Conservation (phyloP, 495 filamentous ascomycete genomes). For the Pyrenula aspistea region DNA sequence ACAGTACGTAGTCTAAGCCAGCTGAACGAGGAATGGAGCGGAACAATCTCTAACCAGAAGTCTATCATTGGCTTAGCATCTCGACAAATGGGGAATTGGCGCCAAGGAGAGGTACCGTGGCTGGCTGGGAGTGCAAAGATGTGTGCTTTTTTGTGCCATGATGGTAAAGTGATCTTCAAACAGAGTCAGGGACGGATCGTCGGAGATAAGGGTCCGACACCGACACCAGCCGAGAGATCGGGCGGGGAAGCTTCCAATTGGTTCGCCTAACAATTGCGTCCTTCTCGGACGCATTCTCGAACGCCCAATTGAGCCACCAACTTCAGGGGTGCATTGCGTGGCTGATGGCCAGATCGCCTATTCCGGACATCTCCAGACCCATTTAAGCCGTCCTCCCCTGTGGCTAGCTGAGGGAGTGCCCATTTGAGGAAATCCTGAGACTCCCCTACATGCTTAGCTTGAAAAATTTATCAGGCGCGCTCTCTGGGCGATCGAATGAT, state of each 20-base stretch:
- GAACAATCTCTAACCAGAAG: too few species aligned
- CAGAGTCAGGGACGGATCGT: not conserved
- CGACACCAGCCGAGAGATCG: not conserved
- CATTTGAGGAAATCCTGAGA: not conserved
- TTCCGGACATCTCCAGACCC: not conserved
- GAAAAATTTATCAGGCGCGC: too few species aligned
- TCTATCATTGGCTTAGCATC: too few species aligned
- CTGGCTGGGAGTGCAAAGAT: not conserved
- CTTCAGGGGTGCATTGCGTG: not conserved
- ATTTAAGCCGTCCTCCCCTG: not conserved
- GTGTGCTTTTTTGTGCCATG: not conserved
- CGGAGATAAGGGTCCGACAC: not conserved
- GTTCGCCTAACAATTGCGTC: not conserved
- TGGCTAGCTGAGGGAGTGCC: not conserved
- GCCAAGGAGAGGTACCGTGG: too few species aligned
- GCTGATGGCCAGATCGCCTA: not conserved
- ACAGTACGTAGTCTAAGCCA: too few species aligned
- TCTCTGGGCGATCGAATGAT: too few species aligned
- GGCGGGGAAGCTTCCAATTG: not conserved
- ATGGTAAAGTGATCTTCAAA: not conserved
- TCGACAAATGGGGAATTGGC: too few species aligned
- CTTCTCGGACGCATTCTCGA: not conserved
- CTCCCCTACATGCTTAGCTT: not conserved
- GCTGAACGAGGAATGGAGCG: too few species aligned
- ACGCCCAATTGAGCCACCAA: not conserved